A percentile compares a stretch with the other conserved stretches of the same genome.
Conservation (phyloP, 2,329 filamentous ascomycete genomes). For the Diplodia intermedia region DNA sequence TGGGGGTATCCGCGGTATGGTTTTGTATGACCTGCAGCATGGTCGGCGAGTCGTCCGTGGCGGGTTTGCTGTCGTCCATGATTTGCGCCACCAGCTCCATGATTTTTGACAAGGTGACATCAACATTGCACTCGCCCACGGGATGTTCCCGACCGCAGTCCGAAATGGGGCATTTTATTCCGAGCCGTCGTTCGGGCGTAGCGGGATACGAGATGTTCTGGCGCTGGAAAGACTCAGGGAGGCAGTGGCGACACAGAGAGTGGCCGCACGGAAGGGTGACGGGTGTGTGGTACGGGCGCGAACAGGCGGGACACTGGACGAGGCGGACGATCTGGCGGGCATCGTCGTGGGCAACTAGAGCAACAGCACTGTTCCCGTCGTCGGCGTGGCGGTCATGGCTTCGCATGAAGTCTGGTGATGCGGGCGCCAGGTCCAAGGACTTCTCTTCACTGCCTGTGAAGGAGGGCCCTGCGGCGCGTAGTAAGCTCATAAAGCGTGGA, state of each 20-base stretch:
- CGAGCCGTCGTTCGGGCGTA: slow-evolving; percentile 68
- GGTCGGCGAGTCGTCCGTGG: slow-evolving; percentile 45
- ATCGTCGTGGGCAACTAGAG: slow-evolving; percentile 60
- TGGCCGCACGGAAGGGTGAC: slow-evolving; percentile 83
- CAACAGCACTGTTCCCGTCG: slow-evolving; percentile 43
- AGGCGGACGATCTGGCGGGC: slow-evolving; percentile 72
- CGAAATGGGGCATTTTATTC: slow-evolving; percentile 75
- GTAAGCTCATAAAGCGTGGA: slow-evolving; percentile 47
- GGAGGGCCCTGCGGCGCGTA: slow-evolving; percentile 44
- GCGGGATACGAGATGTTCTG: slow-evolving; percentile 79
- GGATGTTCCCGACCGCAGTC: slow-evolving; percentile 76
- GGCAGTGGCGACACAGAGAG: slow-evolving; percentile 75
- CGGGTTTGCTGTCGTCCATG: slow-evolving; percentile 53
- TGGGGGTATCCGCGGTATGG: slow-evolving; percentile 40
- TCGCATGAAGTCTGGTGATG: slow-evolving; percentile 52
- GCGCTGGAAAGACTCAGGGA: slow-evolving; percentile 71
- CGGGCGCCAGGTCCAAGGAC: slow-evolving; percentile 40
- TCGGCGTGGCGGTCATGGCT: slow-evolving; percentile 46
- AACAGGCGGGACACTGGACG: slow-evolving; percentile 80
- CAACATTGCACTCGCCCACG: slow-evolving; percentile 74
- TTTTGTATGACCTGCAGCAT: slow-evolving; percentile 49
- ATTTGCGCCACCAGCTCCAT: slow-evolving; percentile 63
- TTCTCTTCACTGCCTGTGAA: slow-evolving; percentile 44
- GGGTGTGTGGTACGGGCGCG: slow-evolving; percentile 69
- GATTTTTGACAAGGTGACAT: slow-evolving; percentile 79